phyloP scores from a whole-genome alignment of 352 stramenopile species.

The Globisporangium nunn region DNA sequence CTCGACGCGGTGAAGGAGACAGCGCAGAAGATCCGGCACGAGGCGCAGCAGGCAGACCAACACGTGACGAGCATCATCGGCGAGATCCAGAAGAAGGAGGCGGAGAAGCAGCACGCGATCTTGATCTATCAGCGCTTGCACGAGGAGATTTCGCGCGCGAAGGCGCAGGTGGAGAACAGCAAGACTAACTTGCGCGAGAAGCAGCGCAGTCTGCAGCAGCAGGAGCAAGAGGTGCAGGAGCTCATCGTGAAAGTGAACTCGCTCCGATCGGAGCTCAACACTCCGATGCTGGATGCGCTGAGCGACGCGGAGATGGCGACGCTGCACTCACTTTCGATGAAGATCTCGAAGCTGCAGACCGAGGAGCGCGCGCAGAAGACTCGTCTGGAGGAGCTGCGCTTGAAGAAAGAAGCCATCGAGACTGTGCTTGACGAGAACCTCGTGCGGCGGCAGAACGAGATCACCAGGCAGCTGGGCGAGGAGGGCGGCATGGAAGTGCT shows the following conservation, averaged over 20 bases:
- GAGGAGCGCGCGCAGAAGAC: conserved; percentile 83
- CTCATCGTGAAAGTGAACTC: conserved; percentile 46
- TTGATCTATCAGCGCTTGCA: conserved; percentile 67
- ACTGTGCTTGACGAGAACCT: conserved; percentile 92
- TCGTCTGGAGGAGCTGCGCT: conserved; percentile 84
- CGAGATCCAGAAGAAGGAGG: conserved; percentile 79
- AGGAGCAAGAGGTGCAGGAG: conserved; percentile 60
- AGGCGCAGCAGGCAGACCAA: conserved; percentile 88
- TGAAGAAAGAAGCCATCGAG: conserved; percentile 83
- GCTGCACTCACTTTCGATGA: conserved; percentile 53
- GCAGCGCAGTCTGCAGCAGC: conserved; percentile 37
- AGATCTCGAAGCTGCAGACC: conserved; percentile 73
- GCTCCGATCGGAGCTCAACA: conserved; percentile 47
- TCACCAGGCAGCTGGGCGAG: conserved; percentile 50
- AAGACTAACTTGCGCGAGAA: conserved; percentile 48
- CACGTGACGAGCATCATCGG: conserved; percentile 78
- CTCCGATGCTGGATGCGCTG: conserved; percentile 74
- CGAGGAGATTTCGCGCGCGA: conserved; percentile 74
- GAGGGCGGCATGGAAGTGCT: conserved; percentile 45
- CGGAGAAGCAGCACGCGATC: conserved; percentile 70
- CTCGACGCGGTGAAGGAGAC: conserved; percentile 64
- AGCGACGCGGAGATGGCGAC: conserved; percentile 38
- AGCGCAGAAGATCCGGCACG: conserved; percentile 80
- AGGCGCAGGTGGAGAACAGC: conserved; percentile 65
- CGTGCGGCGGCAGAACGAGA: conserved; percentile 72